A percentile compares a stretch with the other conserved stretches of the same genome.
Conservation (phyloP, 345 rosid genomes). For the Salix arbutifolia region DNA sequence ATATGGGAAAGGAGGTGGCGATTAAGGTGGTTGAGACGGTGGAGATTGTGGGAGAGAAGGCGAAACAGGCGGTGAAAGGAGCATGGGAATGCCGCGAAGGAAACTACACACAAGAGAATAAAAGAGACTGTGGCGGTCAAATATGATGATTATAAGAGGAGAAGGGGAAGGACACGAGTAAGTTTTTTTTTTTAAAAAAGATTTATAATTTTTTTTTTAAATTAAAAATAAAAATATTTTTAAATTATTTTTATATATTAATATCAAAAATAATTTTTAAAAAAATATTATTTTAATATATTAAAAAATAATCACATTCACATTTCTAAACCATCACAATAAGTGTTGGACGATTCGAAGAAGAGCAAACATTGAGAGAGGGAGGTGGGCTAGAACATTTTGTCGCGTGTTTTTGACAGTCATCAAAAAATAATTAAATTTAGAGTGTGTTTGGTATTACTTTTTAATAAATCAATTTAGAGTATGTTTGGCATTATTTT, state of each 20-base stretch:
- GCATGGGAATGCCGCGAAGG: conserved; percentile 34
- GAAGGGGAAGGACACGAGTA: not conserved
- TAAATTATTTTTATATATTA: no score
- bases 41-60: conserved; percentile 26
- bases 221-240: no score
- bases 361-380: not conserved
- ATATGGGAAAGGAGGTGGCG: conserved; percentile 19
- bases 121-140: conserved; percentile 42
- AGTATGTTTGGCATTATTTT: no score
- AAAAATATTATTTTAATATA: no score
- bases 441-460: no score
- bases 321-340: no score
- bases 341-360: not conserved
- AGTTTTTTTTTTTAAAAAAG: no score
- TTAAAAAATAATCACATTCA: no score
- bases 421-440: not conserved
- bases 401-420: not conserved
- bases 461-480: no score
- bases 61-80: conserved; percentile 26
- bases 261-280: no score
- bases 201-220: no score
- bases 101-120: conserved; percentile 29
- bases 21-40: conserved; percentile 27
- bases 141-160: not conserved
- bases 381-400: not conserved